A percentile compares a stretch with the other conserved stretches of the same genome.
phyloP scores from a whole-genome alignment of 768 basidiomycete genomes.

The Gloeopeniophorella convolvens region DNA sequence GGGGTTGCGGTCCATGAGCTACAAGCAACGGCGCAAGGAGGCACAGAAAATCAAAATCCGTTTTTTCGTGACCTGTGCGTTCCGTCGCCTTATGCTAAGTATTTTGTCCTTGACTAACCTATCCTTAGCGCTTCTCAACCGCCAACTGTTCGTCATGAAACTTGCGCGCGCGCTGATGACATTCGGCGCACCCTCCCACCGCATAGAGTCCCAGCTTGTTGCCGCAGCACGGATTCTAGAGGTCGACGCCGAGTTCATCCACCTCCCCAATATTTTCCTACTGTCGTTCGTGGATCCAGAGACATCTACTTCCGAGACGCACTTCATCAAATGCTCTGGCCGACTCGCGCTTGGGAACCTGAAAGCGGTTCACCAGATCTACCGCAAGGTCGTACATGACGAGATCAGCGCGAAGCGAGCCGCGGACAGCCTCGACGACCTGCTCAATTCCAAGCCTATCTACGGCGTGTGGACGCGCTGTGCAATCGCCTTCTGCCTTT shows the following conservation, averaged over 20 bases:
- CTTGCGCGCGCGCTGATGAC: slow-evolving; percentile 84
- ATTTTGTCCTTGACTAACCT: neutral
- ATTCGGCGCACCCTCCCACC: slow-evolving; percentile 86
- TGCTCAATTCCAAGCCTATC: slow-evolving; percentile 58
- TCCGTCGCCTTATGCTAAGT: too few relatives aligned
- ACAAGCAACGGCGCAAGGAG: slow-evolving; percentile 55
- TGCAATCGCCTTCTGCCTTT: slow-evolving; percentile 58
- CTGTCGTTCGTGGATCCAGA: slow-evolving; percentile 84
- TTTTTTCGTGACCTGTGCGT: slow-evolving; percentile 60
- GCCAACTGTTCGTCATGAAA: slow-evolving; percentile 81
- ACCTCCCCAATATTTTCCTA: slow-evolving; percentile 71
- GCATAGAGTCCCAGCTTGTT: slow-evolving; percentile 84
- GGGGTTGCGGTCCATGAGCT: slow-evolving; percentile 51
- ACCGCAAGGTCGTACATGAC: slow-evolving; percentile 84
- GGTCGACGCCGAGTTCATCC: slow-evolving; percentile 83
- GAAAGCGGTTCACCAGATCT: slow-evolving; percentile 77
- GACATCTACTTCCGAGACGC: slow-evolving; percentile 77
- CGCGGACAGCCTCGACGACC: slow-evolving; percentile 47
- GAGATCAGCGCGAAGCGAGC: slow-evolving; percentile 79
- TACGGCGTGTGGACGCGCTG: slow-evolving; percentile 61
- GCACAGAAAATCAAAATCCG: slow-evolving; percentile 57
- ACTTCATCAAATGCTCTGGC: slow-evolving; percentile 75
- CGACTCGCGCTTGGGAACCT: slow-evolving; percentile 76
- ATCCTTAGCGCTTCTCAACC: slow-evolving; percentile 59
- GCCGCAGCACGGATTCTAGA: slow-evolving; percentile 87